Base-by-base conservation (phyloP, 2,329 filamentous ascomycete genomes). In the Parascedosporium putredinis region DNA sequence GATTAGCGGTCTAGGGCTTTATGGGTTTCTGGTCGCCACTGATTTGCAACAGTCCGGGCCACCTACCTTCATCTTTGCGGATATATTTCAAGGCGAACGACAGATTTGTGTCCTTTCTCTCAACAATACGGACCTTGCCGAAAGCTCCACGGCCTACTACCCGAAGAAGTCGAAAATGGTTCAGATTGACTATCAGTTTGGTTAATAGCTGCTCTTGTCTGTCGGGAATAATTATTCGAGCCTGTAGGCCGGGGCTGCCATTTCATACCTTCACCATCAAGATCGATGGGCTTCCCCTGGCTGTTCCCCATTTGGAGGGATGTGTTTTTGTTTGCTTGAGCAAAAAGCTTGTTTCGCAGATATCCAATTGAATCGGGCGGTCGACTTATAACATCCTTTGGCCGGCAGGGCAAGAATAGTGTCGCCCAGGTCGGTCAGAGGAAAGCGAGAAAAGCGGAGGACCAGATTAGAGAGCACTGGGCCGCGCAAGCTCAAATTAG, bases 31-130 rank as follows among this genome's bases (percentile, higher is more conserved):
- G n/a, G n/a, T n/a, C n/a, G n/a, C n/a, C n/a, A n/a, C n/a, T n/a
- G n/a, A n/a, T n/a, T n/a, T n/a, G n/a, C n/a, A n/a, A n/a, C n/a
- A n/a, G 22, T 18, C 23, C 34, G 9, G 27, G n/a, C 16, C 16
- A 42, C 81, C 54, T 62, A 90, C 89, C 87, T 80, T 97, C 91
- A 85, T 97, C 91, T 78, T 96, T 97, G 57, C 90, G 83, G 56
- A 97, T 97, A 67, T 97, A 97, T 69, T 98, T 98, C 56, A 98
- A 76, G 42, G 93, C 93, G 67, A 98, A 98, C 2, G 90, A 91
- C 60, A 97, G 71, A 51, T 83, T 84, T 1, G 89, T 95, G 64
- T 98, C 93, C 69, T 97, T 97, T 58, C 90, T 82, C 75, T 98
- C 93, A 62, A 98, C 93, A 58, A 98, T 98, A 61, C 93, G 86